phyloP scores from a whole-genome alignment of 495 filamentous ascomycete genomes.

The Trichoderma gamsii region DNA sequence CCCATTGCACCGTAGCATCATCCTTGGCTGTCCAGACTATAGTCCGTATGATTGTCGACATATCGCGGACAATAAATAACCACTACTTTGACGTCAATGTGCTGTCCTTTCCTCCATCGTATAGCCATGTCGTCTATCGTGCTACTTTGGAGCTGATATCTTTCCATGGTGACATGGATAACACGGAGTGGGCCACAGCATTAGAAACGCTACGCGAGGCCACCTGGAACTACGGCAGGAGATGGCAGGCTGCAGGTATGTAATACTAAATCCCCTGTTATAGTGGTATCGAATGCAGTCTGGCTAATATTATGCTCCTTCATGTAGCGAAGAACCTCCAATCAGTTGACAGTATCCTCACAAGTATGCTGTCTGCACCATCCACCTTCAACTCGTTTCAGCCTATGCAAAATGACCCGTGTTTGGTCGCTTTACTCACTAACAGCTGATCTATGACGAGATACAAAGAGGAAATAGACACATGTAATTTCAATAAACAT shows the following conservation, averaged over 20 bases:
- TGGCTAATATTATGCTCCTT: background rate
- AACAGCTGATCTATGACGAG: background rate
- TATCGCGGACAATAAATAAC: background rate
- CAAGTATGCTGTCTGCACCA: background rate
- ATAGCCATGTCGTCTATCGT: background rate
- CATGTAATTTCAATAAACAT: background rate
- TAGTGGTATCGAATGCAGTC: background rate
- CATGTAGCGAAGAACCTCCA: background rate
- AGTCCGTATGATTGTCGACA: constrained; percentile 5
- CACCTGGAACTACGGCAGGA: constrained; percentile 5
- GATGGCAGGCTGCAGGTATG: constrained; percentile 1
- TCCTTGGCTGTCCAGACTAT: background rate
- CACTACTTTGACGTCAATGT: background rate
- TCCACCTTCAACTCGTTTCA: background rate
- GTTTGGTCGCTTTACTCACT: background rate
- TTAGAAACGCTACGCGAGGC: background rate
- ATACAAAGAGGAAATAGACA: background rate
- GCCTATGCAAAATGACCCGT: background rate
- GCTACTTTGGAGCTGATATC: constrained; percentile 5
- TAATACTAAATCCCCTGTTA: background rate
- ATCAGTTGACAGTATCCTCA: background rate
- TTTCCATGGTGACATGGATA: background rate
- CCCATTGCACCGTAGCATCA: background rate
- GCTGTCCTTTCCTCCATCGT: background rate
- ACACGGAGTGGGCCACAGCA: background rate